Percentiles rank a stretch among this genome's conserved stretches.
phyloP scores from a whole-genome alignment of 169 alveolate species.

The Plasmodium berghei region DNA sequence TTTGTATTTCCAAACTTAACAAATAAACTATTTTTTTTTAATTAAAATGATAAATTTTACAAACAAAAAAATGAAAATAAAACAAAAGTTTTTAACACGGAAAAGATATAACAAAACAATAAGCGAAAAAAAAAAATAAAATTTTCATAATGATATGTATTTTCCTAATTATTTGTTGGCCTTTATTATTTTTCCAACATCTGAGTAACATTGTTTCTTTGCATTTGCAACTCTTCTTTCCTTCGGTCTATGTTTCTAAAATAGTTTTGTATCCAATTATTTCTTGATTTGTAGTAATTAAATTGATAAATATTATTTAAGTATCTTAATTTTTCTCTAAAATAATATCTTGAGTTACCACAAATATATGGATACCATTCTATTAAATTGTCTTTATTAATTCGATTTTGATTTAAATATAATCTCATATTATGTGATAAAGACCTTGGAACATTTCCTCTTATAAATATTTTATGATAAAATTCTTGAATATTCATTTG shows the following conservation, averaged over 20 bases:
- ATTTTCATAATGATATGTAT: too few species aligned
- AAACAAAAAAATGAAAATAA: background rate
- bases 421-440: conserved; percentile 85
- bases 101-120: too few species aligned
- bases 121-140: too few species aligned
- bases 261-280: conserved; percentile 44
- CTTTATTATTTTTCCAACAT: too few species aligned
- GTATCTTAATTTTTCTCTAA: conserved; percentile 75
- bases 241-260: conserved; percentile 36
- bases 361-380: conserved; percentile 88
- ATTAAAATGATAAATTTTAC: background rate
- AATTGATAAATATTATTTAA: conserved; percentile 26
- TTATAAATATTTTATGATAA: conserved; percentile 85
- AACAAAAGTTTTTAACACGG: background rate
- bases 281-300: conserved; percentile 55
- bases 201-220: conserved; percentile 8
- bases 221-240: conserved; percentile 27
- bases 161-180: too few species aligned
- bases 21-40: background rate
- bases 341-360: conserved; percentile 82
- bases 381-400: conserved; percentile 76
- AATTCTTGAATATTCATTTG: conserved; percentile 88
- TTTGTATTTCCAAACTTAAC: conserved; percentile 3
- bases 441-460: conserved; percentile 86
- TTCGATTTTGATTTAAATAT: conserved; percentile 81